Evolutionary conservation across 169 alveolate species (phyloP).

Genomic region (Plasmodium coatneyi): DNA sequence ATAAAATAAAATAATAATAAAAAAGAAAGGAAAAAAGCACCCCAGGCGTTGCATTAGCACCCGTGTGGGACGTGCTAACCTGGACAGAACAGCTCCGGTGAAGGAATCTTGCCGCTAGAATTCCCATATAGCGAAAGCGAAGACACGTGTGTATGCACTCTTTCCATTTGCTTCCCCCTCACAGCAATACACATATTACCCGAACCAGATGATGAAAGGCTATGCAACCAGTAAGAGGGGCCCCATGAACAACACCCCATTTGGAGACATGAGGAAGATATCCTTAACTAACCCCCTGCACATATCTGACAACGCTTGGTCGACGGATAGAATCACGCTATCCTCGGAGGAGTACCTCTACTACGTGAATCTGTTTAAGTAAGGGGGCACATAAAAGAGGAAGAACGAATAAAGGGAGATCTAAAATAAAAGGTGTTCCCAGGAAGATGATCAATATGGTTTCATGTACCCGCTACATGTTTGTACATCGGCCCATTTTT

Average conservation of each 20-base stretch:
- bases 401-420: not conserved
- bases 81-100: not conserved
- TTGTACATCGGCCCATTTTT: not conserved
- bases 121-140: not conserved
- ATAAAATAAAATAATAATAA: too few relatives aligned
- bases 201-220: not conserved
- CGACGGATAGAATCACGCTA: conserved; percentile 42
- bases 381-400: not conserved
- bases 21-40: not conserved
- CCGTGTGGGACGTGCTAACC: not conserved
- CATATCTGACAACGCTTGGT: conserved; percentile 29
- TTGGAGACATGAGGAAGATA: conserved; percentile 10
- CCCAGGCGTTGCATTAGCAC: not conserved
- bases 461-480: not conserved
- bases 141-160: not conserved
- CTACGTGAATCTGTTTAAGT: conserved; percentile 51
- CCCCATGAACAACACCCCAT: conserved; percentile 20
- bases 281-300: not conserved
- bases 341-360: conserved; percentile 47
- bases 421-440: too few relatives aligned
- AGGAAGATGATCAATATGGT: not conserved
- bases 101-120: not conserved
- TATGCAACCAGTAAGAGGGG: not conserved
- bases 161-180: not conserved
- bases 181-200: not conserved